Evolutionary conservation across 176 grass and related monocot genomes (phyloP).

Genomic region (Poa pratensis): DNA sequence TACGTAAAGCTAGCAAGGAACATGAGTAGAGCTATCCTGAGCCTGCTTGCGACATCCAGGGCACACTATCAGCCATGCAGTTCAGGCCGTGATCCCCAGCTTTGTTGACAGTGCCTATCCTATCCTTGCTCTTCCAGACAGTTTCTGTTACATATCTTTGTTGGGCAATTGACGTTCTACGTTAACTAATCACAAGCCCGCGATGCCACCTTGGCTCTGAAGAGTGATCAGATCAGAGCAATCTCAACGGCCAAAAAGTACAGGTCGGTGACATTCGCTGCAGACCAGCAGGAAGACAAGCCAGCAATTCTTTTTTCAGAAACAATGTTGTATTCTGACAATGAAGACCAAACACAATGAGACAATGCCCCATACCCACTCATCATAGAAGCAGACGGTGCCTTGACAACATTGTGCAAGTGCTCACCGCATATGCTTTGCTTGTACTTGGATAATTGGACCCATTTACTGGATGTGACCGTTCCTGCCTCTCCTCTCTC

Average conservation of each 20-base stretch:
- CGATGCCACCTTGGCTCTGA: background rate
- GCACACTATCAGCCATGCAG: no score
- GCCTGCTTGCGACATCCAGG: background rate
- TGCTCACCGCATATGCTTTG: slow-evolving; percentile 5
- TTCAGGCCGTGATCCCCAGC: background rate
- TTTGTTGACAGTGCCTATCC: background rate
- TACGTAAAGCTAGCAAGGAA: background rate
- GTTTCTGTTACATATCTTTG: background rate
- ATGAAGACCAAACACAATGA: background rate
- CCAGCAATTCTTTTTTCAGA: background rate
- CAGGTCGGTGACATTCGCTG: background rate
- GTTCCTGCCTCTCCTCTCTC: slow-evolving; percentile 23
- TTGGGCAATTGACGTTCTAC: background rate
- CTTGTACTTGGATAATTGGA: slow-evolving; percentile 34
- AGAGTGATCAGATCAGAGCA: background rate
- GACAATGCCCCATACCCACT: background rate
- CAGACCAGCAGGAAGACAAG: no score
- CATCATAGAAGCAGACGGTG: background rate
- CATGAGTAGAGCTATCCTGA: background rate
- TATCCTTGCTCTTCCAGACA: background rate
- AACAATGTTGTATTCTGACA: background rate
- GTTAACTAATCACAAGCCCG: background rate
- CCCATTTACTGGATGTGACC: slow-evolving; percentile 16
- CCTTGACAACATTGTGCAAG: background rate
- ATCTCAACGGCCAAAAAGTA: background rate